These are phyloP conservation scores for Tylopilus sp. DNA, from an alignment of 1,284 basidiomycete species.

Conservation along the genomic window DNA sequence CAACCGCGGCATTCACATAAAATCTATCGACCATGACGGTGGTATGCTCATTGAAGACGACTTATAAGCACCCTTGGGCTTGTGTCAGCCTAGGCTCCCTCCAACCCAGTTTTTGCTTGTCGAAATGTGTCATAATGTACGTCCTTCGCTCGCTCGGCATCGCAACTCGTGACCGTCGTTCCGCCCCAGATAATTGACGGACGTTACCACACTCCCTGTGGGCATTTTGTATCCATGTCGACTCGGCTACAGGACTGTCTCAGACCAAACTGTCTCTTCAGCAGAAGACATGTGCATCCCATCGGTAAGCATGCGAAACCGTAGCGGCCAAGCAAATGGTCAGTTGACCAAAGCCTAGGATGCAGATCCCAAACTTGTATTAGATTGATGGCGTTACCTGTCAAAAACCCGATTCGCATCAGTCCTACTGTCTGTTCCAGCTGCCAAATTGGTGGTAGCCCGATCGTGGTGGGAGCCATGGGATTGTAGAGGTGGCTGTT, in stretches of 20 bases:
- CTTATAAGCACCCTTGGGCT: constrained; percentile 20
- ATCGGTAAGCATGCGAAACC: constrained; percentile 41
- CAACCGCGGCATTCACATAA: constrained; percentile 33
- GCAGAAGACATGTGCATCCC: constrained; percentile 57
- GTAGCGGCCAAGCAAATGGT: neutral
- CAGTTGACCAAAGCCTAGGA: constrained; percentile 38
- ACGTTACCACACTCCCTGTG: constrained; percentile 65
- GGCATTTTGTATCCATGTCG: constrained; percentile 74
- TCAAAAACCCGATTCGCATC: constrained; percentile 70
- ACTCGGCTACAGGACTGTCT: constrained; percentile 68
- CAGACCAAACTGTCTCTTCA: constrained; percentile 64
- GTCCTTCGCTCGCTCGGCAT: constrained; percentile 26
- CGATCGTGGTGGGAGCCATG: constrained; percentile 20
- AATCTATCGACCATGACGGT: constrained; percentile 20
- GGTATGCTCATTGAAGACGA: constrained; percentile 15
- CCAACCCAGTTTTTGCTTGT: constrained; percentile 17
- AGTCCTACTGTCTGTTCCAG: constrained; percentile 57
- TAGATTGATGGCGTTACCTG: constrained; percentile 66
- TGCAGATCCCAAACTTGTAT: constrained; percentile 59
- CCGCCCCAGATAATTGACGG: constrained; percentile 67
- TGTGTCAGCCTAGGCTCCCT: constrained; percentile 11
- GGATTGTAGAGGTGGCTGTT: constrained; percentile 12
- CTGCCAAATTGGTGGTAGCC: constrained; percentile 37
- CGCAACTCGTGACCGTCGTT: constrained; percentile 6
- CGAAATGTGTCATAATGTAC: constrained; percentile 74